Percentiles rank a stretch among this genome's conserved stretches.
These are phyloP conservation scores for Dothiorella sarmentorum DNA, from an alignment of 2,329 filamentous ascomycete genomes.

Conservation along the genomic window DNA sequence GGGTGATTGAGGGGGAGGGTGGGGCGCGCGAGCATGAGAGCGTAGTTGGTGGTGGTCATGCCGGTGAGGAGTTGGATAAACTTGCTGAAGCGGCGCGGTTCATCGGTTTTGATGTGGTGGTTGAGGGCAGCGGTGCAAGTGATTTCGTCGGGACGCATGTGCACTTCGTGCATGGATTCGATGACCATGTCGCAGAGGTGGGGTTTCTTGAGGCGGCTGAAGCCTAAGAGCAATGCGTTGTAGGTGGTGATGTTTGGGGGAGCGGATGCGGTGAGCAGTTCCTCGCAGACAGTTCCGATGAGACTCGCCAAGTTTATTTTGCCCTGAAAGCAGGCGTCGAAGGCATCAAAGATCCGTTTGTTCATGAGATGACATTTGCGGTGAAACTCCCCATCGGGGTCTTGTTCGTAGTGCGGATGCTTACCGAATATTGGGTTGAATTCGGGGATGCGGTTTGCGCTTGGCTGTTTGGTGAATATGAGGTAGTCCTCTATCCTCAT, in stretches of 20 bases:
- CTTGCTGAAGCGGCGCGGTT: conserved; percentile 33
- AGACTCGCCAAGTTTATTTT: conserved; percentile 21
- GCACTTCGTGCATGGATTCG: conserved; percentile 31
- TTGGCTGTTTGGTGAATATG: background rate
- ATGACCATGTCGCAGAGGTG: conserved; percentile 31
- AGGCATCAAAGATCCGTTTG: conserved; percentile 27
- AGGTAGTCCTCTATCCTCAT: background rate
- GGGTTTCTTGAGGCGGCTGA: conserved; percentile 39
- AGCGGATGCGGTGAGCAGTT: conserved; percentile 60
- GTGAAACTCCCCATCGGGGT: conserved; percentile 36
- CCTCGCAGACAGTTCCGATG: conserved; percentile 53
- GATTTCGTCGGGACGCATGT: conserved; percentile 46
- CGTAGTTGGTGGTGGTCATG: conserved; percentile 24
- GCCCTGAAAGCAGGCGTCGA: conserved; percentile 10
- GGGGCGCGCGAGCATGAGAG: conserved; percentile 41
- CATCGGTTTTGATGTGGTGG: conserved; percentile 35
- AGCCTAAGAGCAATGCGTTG: conserved; percentile 67
- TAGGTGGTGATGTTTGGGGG: conserved; percentile 67
- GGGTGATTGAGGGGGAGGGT: conserved; percentile 28
- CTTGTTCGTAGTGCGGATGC: conserved; percentile 36
- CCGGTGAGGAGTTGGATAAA: conserved; percentile 45
- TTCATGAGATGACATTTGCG: conserved; percentile 31
- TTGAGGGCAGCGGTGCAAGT: conserved; percentile 41
- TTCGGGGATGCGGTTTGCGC: background rate
- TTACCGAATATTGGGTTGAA: background rate